phyloP scores from a whole-genome alignment of 805 yeast species.

The Sungouiozyma intestinalis region DNA sequence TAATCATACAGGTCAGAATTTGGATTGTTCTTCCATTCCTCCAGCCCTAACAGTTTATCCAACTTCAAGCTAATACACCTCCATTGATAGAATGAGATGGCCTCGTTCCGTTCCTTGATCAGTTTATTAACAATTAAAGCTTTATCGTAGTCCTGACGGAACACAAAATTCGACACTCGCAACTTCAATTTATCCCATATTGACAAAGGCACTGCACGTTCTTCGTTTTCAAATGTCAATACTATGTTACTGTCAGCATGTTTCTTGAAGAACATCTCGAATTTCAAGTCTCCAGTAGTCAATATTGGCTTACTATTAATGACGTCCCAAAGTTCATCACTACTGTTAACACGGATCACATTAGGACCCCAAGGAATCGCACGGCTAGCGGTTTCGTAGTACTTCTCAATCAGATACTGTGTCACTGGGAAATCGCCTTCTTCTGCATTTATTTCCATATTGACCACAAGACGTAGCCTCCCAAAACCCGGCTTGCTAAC shows the following conservation, averaged over 20 bases:
- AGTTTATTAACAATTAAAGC: constrained; percentile 31
- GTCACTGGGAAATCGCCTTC: constrained; percentile 8
- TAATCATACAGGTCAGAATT: constrained; percentile 68
- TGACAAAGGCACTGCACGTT: not conserved
- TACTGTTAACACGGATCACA: constrained; percentile 1
- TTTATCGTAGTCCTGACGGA: constrained; percentile 17
- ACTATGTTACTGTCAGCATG: not conserved
- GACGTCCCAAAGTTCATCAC: constrained; percentile 6
- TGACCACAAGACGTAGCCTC: not conserved
- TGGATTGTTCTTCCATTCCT: constrained; percentile 58
- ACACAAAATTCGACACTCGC: not conserved
- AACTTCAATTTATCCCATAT: not conserved
- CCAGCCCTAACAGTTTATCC: constrained; percentile 54
- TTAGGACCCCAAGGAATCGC: constrained; percentile 4
- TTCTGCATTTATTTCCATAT: not conserved
- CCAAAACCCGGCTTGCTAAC: too few species aligned
- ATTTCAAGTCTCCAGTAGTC: not conserved
- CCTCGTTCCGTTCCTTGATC: constrained; percentile 36
- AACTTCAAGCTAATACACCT: constrained; percentile 46
- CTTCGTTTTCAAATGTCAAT: not conserved
- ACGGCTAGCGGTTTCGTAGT: constrained; percentile 4
- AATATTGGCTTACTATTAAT: constrained; percentile 1
- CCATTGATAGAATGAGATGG: constrained; percentile 58
- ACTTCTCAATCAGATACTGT: constrained; percentile 10
- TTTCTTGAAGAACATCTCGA: not conserved